phyloP scores from a whole-genome alignment of 2,329 filamentous ascomycete species.

The Cordyceps javanica region DNA sequence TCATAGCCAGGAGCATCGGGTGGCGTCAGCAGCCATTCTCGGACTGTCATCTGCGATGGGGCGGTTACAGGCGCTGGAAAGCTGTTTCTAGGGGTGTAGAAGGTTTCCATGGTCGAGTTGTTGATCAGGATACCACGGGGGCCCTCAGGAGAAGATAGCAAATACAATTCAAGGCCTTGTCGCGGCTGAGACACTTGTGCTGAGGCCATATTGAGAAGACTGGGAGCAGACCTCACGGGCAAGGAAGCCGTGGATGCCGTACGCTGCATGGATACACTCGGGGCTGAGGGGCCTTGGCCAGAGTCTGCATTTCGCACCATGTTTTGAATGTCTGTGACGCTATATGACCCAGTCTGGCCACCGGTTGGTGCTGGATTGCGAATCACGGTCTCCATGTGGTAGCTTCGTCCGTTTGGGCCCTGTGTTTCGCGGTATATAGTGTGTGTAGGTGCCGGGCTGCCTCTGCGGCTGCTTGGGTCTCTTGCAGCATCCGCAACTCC shows the following conservation, averaged over 20 bases:
- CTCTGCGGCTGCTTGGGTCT: constrained; percentile 19
- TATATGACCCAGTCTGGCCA: constrained; percentile 26
- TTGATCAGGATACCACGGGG: constrained; percentile 53
- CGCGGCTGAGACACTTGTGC: constrained; percentile 18
- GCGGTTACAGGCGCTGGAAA: neutral
- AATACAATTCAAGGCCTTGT: constrained; percentile 47
- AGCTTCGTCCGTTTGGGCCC: constrained; percentile 28
- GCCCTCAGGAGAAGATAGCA: constrained; percentile 54
- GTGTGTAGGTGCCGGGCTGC: constrained; percentile 26
- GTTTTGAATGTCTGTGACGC: constrained; percentile 39
- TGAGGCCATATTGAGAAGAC: constrained; percentile 22
- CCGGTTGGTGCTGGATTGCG: constrained; percentile 17
- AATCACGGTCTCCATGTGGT: constrained; percentile 30
- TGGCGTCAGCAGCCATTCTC: constrained; percentile 1
- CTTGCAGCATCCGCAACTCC: constrained; percentile 31
- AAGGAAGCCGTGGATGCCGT: constrained; percentile 43
- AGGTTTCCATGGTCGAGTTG: constrained; percentile 41
- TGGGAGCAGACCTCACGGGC: constrained; percentile 28
- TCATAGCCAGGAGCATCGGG: neutral
- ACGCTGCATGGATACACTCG: constrained; percentile 46
- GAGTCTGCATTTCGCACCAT: constrained; percentile 41
- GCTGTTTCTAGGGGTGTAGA: constrained; percentile 36
- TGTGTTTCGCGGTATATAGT: constrained; percentile 28
- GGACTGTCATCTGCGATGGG: neutral
- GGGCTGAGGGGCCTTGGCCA: constrained; percentile 38